A percentile compares a stretch with the other conserved stretches of the same genome.
Evolutionary conservation across 2,329 filamentous ascomycete species (phyloP).

Genomic region (Colletotrichum gloeosporioides): DNA sequence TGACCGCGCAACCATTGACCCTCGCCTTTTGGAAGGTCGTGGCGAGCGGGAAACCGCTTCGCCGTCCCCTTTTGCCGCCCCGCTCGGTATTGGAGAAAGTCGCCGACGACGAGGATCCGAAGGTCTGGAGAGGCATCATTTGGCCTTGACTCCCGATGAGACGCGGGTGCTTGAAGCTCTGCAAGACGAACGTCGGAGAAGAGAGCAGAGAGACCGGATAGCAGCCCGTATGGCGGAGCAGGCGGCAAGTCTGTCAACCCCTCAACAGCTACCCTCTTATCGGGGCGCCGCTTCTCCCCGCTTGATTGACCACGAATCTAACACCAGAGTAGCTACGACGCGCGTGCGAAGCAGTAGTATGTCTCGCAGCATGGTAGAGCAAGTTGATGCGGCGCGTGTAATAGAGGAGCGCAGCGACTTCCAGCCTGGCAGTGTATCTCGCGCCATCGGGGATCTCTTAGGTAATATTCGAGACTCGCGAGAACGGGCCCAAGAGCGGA

Average conservation of each 20-base stretch:
- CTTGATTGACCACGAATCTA: conserved; percentile 20
- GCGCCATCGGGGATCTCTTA: conserved; percentile 44
- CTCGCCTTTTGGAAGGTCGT: conserved; percentile 54
- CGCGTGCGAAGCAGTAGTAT: conserved; percentile 38
- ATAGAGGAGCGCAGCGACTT: conserved; percentile 22
- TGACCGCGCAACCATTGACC: conserved; percentile 60
- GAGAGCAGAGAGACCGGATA: conserved; percentile 39
- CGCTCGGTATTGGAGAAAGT: conserved; percentile 39
- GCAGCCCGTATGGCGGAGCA: conserved; percentile 19
- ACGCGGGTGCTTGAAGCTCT: conserved; percentile 62
- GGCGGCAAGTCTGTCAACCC: background rate
- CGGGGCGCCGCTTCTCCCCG: background rate
- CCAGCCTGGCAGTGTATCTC: conserved; percentile 33
- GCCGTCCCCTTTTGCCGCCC: conserved; percentile 23
- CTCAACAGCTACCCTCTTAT: background rate
- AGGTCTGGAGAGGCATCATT: conserved; percentile 30
- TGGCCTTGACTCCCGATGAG: conserved; percentile 59
- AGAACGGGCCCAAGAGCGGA: conserved; percentile 37
- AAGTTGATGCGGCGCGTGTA: background rate
- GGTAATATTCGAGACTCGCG: conserved; percentile 42
- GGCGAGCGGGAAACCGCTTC: conserved; percentile 47
- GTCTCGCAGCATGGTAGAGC: conserved; percentile 24
- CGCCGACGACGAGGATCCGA: conserved; percentile 13
- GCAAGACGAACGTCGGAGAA: conserved; percentile 56
- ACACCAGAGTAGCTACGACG: conserved; percentile 30